Conservation (phyloP, 495 filamentous ascomycete species). For the Xylaria flabelliformis region DNA sequence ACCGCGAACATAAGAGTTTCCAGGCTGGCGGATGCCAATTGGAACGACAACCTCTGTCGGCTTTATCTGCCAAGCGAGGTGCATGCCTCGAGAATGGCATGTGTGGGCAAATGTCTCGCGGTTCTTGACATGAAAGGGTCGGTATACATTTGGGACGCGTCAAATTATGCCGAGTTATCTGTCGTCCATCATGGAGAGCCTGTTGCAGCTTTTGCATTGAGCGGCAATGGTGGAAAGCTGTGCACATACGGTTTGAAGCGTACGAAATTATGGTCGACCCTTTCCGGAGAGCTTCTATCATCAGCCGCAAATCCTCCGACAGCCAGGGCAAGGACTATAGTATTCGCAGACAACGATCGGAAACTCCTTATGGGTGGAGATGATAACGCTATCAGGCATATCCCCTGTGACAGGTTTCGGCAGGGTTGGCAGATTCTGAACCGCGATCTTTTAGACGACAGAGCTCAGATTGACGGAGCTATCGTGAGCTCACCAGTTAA, state of each 20-base stretch:
- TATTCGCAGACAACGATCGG: background rate
- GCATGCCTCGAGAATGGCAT: background rate
- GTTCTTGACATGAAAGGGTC: background rate
- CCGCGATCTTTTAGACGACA: background rate
- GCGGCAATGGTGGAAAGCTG: background rate
- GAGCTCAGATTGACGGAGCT: conserved; percentile 4
- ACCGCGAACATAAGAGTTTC: background rate
- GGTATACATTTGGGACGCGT: conserved; percentile 9
- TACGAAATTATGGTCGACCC: conserved; percentile 8
- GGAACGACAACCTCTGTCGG: conserved; percentile 5
- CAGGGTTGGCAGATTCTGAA: conserved; percentile 10
- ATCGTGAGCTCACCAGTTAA: background rate
- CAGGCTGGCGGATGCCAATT: background rate
- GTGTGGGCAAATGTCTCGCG: background rate
- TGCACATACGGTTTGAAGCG: conserved; percentile 1
- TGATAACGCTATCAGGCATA: conserved; percentile 1
- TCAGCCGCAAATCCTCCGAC: background rate
- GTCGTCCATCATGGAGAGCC: background rate
- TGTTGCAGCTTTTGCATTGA: background rate
- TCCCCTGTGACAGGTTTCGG: background rate
- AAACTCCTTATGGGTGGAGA: conserved; percentile 1
- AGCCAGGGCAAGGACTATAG: background rate
- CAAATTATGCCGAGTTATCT: background rate
- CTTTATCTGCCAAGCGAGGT: conserved; percentile 3
- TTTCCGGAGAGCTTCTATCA: background rate